A percentile compares a stretch with the other conserved stretches of the same genome.
Evolutionary conservation across 257 asterid genomes (phyloP).

Genomic region (Schizonepeta tenuifolia): DNA sequence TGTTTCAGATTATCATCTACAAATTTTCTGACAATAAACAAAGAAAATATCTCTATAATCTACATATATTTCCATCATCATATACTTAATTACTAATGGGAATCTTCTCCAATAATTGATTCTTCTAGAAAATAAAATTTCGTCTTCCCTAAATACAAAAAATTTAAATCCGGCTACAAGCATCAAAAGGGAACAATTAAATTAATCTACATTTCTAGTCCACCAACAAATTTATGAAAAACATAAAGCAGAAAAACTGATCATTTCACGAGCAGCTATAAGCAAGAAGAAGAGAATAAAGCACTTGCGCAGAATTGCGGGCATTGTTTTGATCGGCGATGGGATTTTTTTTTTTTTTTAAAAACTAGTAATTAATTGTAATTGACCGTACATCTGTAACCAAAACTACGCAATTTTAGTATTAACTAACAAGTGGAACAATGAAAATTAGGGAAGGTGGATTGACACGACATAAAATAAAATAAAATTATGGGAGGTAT

Average conservation of each 20-base stretch:
- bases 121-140: no score
- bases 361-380: no score
- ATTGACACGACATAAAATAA: no score
- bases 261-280: neutral
- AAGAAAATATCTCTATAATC: no score
- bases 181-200: no score
- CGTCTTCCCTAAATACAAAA: neutral
- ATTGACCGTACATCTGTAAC: neutral
- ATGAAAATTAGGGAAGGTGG: neutral
- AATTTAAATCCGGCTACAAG: neutral
- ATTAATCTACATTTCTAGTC: neutral
- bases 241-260: neutral
- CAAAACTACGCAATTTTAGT: neutral
- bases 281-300: neutral
- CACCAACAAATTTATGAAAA: neutral
- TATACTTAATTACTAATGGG: no score
- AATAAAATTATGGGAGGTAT: neutral
- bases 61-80: neutral
- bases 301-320: neutral
- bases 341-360: no score
- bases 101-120: neutral
- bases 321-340: neutral
- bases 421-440: neutral
- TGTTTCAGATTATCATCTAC: neutral
- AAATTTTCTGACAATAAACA: no score